Base-by-base conservation (phyloP, 2,329 filamentous ascomycete genomes). In the Cladosporium velox region DNA sequence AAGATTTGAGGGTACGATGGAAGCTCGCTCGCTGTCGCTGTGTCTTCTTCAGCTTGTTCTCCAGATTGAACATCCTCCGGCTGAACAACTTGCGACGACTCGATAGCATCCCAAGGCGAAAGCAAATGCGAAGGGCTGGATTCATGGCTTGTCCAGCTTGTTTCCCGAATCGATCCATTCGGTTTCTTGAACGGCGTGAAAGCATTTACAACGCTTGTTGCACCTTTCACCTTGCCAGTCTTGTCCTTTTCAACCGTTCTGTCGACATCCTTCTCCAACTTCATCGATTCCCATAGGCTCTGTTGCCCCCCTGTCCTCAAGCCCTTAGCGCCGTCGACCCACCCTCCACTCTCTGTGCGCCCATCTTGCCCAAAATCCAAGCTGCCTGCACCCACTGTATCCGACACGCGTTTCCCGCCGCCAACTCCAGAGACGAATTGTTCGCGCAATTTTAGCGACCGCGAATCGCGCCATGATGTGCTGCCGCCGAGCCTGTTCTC, bases 401-500 rank as follows among this genome's bases (percentile, higher is more conserved):
- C 89, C 66, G 83, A 85, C 38, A 90, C 80, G 64, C 88, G 82
- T 66, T 81, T 82, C 3, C 87, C 71, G 59, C 88, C 86, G 4
- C 82, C 80, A n/a, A 80, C 76, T 8, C 86, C 85, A 24, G 82
- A 82, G 26, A 81, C 79, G 76, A 91, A 91, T 76, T 96, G 92
- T 72, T 83, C 82, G 57, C 84, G 83, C 47, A 96, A 82, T 79
- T 94, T 95, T 64, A 83, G 78, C 54, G 83, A 86, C 51, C 91
- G 86, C 15, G 87, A 90, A 60, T 88, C 83, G 28, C 91, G 88
- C 92, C 92, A 96, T 74, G 86, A 84, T 70, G 81, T 88, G 71
- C 83, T 85, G 28, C 85, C 85, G 1, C 86, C 85, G 1, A 90
- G 83, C 3, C 81, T 79, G 67, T 87, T 88, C 67, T 94, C 90